A percentile compares a stretch with the other conserved stretches of the same genome.
phyloP scores from a whole-genome alignment of 2,329 filamentous ascomycete genomes.

The Scedosporium apiospermum region DNA sequence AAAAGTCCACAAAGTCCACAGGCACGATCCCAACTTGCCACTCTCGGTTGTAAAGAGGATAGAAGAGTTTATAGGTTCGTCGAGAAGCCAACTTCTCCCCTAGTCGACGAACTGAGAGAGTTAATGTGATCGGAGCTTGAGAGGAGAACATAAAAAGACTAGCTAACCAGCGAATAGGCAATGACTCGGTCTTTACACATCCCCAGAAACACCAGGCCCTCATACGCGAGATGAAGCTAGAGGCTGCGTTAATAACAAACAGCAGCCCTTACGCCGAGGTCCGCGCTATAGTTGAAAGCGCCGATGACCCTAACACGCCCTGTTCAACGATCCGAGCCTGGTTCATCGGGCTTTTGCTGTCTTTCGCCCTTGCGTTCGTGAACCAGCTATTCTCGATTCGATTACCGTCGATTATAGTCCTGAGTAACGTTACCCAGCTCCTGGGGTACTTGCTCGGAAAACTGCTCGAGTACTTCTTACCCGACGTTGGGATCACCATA shows the following conservation, averaged over 20 bases:
- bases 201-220: conserved; percentile 30
- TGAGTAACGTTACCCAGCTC: conserved; percentile 44
- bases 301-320: conserved; percentile 38
- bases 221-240: conserved; percentile 42
- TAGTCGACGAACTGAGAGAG: conserved; percentile 5
- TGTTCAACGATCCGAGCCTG: conserved; percentile 43
- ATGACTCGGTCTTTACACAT: conserved; percentile 35
- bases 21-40: conserved; percentile 34
- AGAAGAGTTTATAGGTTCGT: conserved; percentile 30
- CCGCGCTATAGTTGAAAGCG: conserved; percentile 43
- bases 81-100: conserved; percentile 13
- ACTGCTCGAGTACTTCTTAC: conserved; percentile 32
- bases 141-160: conserved; percentile 25
- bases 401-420: conserved; percentile 38
- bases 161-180: conserved; percentile 40
- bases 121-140: too few relatives aligned
- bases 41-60: conserved; percentile 28
- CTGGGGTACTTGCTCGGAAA: conserved; percentile 40
- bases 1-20: conserved; percentile 27
- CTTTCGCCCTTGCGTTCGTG: conserved; percentile 32
- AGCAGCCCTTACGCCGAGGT: conserved; percentile 48
- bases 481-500: conserved; percentile 33
- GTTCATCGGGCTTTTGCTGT: conserved; percentile 38
- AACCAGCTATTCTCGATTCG: conserved; percentile 49
- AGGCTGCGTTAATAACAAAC: conserved; percentile 40